Conservation (phyloP, 371 early-diverging fungal genomes). For the Cokeromyces recurvatus region DNA sequence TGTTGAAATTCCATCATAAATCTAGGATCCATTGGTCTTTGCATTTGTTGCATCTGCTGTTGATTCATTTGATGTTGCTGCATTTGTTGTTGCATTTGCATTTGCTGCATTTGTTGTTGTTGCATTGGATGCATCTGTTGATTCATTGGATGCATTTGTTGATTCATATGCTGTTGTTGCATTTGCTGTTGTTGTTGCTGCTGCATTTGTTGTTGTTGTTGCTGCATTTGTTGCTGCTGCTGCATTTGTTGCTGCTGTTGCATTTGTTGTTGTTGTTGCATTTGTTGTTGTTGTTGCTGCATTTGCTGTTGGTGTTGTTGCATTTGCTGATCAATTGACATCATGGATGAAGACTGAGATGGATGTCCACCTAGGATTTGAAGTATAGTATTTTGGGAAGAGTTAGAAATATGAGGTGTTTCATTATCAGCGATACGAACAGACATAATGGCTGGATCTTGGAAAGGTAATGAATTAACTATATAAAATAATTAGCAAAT, state of each 20-base stretch:
- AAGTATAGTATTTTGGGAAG: conserved; percentile 28
- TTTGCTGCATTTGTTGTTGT: conserved; percentile 9
- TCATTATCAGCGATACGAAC: conserved; percentile 38
- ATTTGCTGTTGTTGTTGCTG: conserved; percentile 1
- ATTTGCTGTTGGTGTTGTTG: conserved; percentile 15
- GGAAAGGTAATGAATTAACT: conserved; percentile 37
- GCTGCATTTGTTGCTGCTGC: background rate
- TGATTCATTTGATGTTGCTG: conserved; percentile 11
- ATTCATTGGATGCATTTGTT: too few relatives aligned
- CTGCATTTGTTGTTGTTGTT: conserved; percentile 4
- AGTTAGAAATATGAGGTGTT: background rate
- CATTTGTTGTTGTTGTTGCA: conserved; percentile 13
- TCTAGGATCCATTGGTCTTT: too few relatives aligned
- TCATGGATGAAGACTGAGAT: conserved; percentile 13
- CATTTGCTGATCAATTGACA: conserved; percentile 6
- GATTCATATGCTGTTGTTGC: conserved; percentile 61
- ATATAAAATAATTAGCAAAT: background rate
- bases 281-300: conserved; percentile 18
- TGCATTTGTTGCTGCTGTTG: conserved; percentile 14
- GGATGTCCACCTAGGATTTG: conserved; percentile 36
- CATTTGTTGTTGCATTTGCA: conserved; percentile 12
- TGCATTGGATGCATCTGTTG: conserved; percentile 11
- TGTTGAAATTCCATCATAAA: too few relatives aligned
- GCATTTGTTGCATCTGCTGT: conserved; percentile 4
- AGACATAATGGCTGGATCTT: conserved; percentile 71